Base-by-base conservation (phyloP, 768 basidiomycete species). In the Chalciporus chontae region DNA sequence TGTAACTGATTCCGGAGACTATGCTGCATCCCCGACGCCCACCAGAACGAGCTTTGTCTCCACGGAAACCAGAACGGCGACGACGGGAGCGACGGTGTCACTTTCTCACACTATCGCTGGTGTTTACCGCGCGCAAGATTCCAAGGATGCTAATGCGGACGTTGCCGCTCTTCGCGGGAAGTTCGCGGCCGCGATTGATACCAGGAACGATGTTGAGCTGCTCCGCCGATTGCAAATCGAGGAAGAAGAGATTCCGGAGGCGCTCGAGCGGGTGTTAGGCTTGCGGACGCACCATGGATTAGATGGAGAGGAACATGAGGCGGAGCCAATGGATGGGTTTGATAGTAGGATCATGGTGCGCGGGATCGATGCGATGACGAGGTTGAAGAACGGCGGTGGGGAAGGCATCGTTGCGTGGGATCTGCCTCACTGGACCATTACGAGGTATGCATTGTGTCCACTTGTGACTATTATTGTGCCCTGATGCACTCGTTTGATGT, bases 391-490 rank as follows among this genome's bases (percentile, higher is more conserved):
- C 24, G 41, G 26, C 14, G 23, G 47, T 17, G 43, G 15, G 2
- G 27, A 18, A 38, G 31, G 34, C 5, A 1, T 8, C 2, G 36
- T 67, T 11, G 43, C 48, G 1, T 47, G 51, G 11, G 64, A 70
- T 36, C 57, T 88, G 26, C 87, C 87, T 0, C 77, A 73, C 53
- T 90, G 87, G 87, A 87, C 87, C 3, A 89, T 90, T 57, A 90
- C 87, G 3, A 71, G 74, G 81, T 79, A 53, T 31, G 66, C 52
- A n/a, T 21, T 47, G 11, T 26, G n/a, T n/a, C 31, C 2, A 40
- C 11, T 11, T 14, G 3, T 23, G 2, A 23, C 29, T 39, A 31
- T 2, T 17, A 5, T 26, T 4, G 27, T 26, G 5, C 4, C 1
- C 15, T 27, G 23, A n/a, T 0, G 31, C 24, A 7, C 24, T 24